Percentiles rank a stretch among this genome's conserved stretches.
Evolutionary conservation across 192 early-diverging fungal species (phyloP).

Genomic region (Coemansia sp.): DNA sequence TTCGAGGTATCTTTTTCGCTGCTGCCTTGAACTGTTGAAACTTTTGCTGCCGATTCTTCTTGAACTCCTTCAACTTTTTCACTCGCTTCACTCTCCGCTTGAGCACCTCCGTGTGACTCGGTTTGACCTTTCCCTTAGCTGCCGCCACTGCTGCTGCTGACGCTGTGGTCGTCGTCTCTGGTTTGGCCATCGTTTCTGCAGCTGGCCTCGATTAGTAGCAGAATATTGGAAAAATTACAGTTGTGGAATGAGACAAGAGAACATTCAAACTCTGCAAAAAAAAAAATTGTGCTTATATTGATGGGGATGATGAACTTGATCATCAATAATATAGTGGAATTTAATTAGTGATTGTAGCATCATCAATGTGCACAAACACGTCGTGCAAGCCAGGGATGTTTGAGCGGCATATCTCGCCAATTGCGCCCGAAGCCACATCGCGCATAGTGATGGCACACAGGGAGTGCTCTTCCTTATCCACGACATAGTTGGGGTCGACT

Average conservation of each 20-base stretch:
- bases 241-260: neutral
- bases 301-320: neutral
- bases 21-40: constrained; percentile 1
- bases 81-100: constrained; percentile 1
- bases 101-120: constrained; percentile 1
- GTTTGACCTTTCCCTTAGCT: neutral
- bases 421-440: constrained; percentile 9
- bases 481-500: constrained; percentile 11
- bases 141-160: neutral
- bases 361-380: constrained; percentile 40
- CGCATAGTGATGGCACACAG: constrained; percentile 24
- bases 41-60: constrained; percentile 9
- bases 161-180: neutral
- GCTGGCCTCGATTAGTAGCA: neutral
- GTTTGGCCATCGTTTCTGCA: neutral
- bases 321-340: neutral
- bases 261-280: neutral
- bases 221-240: neutral
- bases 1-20: neutral
- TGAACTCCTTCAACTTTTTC: constrained; percentile 1
- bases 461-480: constrained; percentile 27
- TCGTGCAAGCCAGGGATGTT: constrained; percentile 43
- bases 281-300: constrained; percentile 1
- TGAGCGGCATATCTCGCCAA: constrained; percentile 19
- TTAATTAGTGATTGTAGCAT: neutral